Base-by-base conservation (phyloP, 768 basidiomycete genomes). In the Termitomyces sp. region DNA sequence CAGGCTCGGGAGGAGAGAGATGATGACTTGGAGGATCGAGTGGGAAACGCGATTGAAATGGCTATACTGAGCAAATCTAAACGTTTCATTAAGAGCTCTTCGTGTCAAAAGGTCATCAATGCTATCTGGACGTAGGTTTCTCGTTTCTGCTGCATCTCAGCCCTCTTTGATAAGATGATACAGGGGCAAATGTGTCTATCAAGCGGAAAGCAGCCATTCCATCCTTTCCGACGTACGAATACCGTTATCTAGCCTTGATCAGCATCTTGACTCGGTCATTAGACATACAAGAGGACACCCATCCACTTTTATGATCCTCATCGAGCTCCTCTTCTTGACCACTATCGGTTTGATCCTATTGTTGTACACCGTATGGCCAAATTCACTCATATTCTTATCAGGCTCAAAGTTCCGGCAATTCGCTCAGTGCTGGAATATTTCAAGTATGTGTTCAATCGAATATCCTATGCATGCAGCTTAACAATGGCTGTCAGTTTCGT, bases 231-330 rank as follows among this genome's bases (percentile, higher is more conserved):
- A 97, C 70, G 94, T 92, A 68, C 58, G 82, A 69, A 34, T 20
- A n/a, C 16, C 13, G 32, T 18, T 53, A 49, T n/a, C 45, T 8
- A 18, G 20, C 12, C 42, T 55, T 7, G 43, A 27, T n/a, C 6
- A 4, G 40, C 42, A 22, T 24, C 40, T n/a, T 57, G 46, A 22
- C 54, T 48, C 42, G 24, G 40, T 18, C 20, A 26, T 18, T 58
- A 95, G 94, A 95, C 91, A 27, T 98, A 98, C 72, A 97, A 97
- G 76, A 83, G 88, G 48, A 91, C 84, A 26, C 93, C 95, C 12
- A 82, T 97, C 34, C 92, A 95, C 69, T 89, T 96, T 64, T 97
- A 98, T 70, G 93, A 98, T 68, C 95, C 95, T 3, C 89, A 94
- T 67, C 92, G 87, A 69, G 95, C 95, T 0, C 93, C 95, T 18